Base-by-base conservation (phyloP, 768 basidiomycete species). In the Leccinum subtestaceum region DNA sequence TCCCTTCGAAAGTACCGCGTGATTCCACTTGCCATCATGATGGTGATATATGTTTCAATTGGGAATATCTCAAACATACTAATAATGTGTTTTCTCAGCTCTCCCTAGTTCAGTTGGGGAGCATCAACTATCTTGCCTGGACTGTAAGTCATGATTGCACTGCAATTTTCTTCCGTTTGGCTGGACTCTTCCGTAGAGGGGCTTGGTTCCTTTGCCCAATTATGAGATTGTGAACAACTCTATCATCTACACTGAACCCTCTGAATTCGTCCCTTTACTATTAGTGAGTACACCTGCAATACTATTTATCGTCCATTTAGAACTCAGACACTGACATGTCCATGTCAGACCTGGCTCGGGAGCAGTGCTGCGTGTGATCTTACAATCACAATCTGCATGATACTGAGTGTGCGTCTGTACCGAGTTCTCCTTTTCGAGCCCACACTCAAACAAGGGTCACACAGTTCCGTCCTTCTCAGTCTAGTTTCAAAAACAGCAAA, bases 51-150 rank as follows among this genome's bases (percentile, higher is more conserved):
- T 15, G 10, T 29, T 48, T 7, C 7, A 2, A 36, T 8, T 11
- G 38, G 38, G 38, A 29, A 17, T 45, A 3, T 13, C 48, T 31
- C 0, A 3, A 43, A 13, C 17, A 5, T 13, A 27, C 32, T 58
- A 17, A 57, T 10, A 15, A 6, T 8, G 4, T 11, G 15, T 10
- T 19, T 47, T 25, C n/a, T 23, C 5, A 69, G 69, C 19, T 69
- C n/a, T 69, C 64, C 17, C 54, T 70, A 9, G 27, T 65, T 23
- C 67, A 69, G 49, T 50, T 68, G 1, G 12, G 11, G 10, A 63
- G 67, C 11, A 23, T 70, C 27, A 55, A 6, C 43, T 49, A 43
- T 12, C 19, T 60, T 21, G 38, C 1, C 7, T 0, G 34, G 1
- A 15, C 2, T 0, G 65, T 60, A 11, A 32, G 55, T 32, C 27